phyloP scores from a whole-genome alignment of 2,329 filamentous ascomycete genomes.

The Aplosporella prunicola region DNA sequence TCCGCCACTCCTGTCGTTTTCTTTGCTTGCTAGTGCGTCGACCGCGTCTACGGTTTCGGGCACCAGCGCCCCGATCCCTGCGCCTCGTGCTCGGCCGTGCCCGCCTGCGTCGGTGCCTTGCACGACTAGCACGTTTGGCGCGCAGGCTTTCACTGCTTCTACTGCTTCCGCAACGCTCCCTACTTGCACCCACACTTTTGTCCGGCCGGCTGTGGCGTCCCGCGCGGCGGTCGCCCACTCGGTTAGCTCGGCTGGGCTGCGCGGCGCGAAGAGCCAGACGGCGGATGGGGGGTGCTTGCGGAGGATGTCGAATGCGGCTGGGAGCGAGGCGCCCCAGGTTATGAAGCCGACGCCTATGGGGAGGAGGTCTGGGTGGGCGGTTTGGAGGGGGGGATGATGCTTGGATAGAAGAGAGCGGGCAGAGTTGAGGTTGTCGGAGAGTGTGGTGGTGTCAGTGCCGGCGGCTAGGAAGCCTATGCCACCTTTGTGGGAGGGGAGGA shows the following conservation, averaged over 20 bases:
- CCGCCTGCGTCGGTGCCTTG: slow-evolving; percentile 58
- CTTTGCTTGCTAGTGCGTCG: slow-evolving; percentile 17
- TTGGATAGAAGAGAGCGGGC: slow-evolving; percentile 12
- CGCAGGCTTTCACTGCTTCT: slow-evolving; percentile 38
- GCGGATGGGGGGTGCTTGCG: slow-evolving; percentile 46
- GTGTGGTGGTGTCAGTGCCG: slow-evolving; percentile 31
- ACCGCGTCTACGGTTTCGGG: slow-evolving; percentile 48
- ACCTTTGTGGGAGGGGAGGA: slow-evolving; percentile 26
- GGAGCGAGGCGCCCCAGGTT: slow-evolving; percentile 40
- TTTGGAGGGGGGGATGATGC: slow-evolving; percentile 16
- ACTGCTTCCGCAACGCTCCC: slow-evolving; percentile 50
- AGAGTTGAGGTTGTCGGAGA: slow-evolving; percentile 23
- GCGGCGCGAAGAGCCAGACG: slow-evolving; percentile 59
- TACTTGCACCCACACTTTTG: slow-evolving; percentile 50
- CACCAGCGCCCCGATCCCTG: slow-evolving; percentile 47
- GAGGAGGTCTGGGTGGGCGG: slow-evolving; percentile 26
- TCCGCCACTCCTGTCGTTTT: slow-evolving; percentile 4
- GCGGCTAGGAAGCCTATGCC: slow-evolving; percentile 40
- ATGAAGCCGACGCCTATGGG: slow-evolving; percentile 56
- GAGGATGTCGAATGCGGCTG: slow-evolving; percentile 43
- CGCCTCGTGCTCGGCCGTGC: slow-evolving; percentile 48
- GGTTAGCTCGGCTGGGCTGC: slow-evolving; percentile 27
- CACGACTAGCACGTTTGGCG: slow-evolving; percentile 49
- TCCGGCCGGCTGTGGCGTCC: slow-evolving; percentile 24
- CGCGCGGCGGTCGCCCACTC: slow-evolving; percentile 25